Conservation (phyloP, 208 protist genomes). For the Acanthamoeba castellanii region DNA sequence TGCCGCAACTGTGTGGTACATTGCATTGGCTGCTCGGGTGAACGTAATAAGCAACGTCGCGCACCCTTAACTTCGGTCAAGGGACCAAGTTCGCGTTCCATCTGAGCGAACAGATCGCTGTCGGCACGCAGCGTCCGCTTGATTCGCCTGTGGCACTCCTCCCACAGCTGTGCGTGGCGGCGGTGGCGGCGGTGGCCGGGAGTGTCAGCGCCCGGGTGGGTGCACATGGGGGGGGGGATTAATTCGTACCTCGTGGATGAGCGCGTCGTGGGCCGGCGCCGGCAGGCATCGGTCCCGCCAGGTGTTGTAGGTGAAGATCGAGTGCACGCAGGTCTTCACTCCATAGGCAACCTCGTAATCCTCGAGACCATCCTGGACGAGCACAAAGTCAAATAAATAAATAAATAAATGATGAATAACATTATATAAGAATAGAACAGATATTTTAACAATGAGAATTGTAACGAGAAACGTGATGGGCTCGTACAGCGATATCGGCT, state of each 20-base stretch:
- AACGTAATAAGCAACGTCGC: too few relatives aligned
- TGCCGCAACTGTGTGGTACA: too few relatives aligned
- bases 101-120: background rate
- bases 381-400: too few relatives aligned
- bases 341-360: background rate
- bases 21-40: too few relatives aligned
- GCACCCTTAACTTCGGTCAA: background rate
- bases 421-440: too few relatives aligned
- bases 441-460: too few relatives aligned
- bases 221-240: background rate
- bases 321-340: conserved; percentile 16
- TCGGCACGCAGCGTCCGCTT: background rate
- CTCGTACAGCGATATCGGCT: background rate
- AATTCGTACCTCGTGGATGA: background rate
- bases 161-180: background rate
- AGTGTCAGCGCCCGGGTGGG: too few relatives aligned
- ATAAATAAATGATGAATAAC: too few relatives aligned
- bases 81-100: background rate
- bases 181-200: background rate
- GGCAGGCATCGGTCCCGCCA: background rate
- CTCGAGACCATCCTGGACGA: background rate
- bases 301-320: background rate
- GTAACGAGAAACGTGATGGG: too few relatives aligned
- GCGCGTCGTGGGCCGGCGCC: background rate
- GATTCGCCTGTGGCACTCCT: background rate